Evolutionary conservation across 768 basidiomycete genomes (phyloP), one percentile per base, ranked within the genome.

Genomic region (Leucosporidium yakuticum): DNA sequence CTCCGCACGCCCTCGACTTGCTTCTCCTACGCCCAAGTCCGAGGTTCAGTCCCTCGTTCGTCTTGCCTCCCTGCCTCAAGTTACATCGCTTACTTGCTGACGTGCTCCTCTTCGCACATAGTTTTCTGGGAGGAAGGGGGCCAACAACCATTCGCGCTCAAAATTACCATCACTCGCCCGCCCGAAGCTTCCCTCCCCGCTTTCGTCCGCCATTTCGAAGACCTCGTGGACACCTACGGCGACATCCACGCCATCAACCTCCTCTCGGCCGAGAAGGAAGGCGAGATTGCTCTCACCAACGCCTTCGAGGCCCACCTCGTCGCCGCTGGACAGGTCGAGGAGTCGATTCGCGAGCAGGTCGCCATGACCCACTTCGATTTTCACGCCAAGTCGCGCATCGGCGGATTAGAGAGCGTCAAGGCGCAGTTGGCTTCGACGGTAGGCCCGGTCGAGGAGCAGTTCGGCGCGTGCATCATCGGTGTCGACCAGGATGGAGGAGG

Each of bases 71-170:
- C 61, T 47, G 8, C 32, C 32, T 21, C 32, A 27, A 15, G 20
- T 1, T 74, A 36, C 31, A 29, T 50, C 34, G 32, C 64, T 56
- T 1, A 51, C 32, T 58, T 14, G 47, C 47, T 61, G 21, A 44
- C n/a, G 19, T 51, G n/a, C 11, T 49, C 9, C 62, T 25, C n/a
- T 59, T 25, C 7, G 20, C 17, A 56, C 76, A n/a, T n/a, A 93
- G 92, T 98, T 67, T 99, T 99, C 78, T 99, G 96, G 96, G 95
- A 98, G 78, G 95, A 99, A 76, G 92, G 95, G 79, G 93, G 91
- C 32, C 78, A 94, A 50, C 91, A 94, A 76, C 94, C 95, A 0
- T 93, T 99, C 76, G 48, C 92, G 91, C 72, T 85, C 86, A 64
- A 70, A 60, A 91, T 99, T 51, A 93, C 97, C 77, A 91, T 99